A percentile compares a stretch with the other conserved stretches of the same genome.
These are phyloP conservation scores for Leccinellum luteum DNA, from an alignment of 768 basidiomycete species.

Conservation along the genomic window DNA sequence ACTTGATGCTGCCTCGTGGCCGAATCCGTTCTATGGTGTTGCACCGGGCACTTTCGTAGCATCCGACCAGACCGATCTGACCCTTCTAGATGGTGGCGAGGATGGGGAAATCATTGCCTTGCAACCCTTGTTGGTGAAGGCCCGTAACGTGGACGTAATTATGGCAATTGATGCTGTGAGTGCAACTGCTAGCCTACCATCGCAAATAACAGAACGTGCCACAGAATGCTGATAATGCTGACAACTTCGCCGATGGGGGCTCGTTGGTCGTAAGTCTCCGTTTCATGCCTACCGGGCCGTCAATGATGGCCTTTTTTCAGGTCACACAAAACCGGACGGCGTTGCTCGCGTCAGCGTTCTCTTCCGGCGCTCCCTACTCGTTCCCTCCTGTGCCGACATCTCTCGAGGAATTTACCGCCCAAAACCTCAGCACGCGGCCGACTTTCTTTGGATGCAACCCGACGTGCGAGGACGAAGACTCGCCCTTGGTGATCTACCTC, in stretches of 20 bases:
- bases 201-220: not conserved
- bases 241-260: slow-evolving; percentile 23
- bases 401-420: slow-evolving; percentile 32
- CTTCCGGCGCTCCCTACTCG: slow-evolving; percentile 25
- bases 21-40: slow-evolving; percentile 38
- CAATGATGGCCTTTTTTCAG: slow-evolving; percentile 5
- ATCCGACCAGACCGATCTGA: slow-evolving; percentile 30
- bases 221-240: not conserved
- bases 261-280: slow-evolving; percentile 24
- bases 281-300: not conserved
- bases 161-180: slow-evolving; percentile 46
- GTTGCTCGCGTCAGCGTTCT: slow-evolving; percentile 24
- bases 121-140: slow-evolving; percentile 47
- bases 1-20: slow-evolving; percentile 31
- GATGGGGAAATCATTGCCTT: slow-evolving; percentile 44
- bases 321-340: slow-evolving; percentile 38
- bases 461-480: too few relatives aligned
- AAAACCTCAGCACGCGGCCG: slow-evolving; percentile 8
- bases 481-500: too few relatives aligned
- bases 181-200: not conserved
- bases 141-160: slow-evolving; percentile 47
- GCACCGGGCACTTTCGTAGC: slow-evolving; percentile 35
- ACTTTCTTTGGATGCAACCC: too few relatives aligned
- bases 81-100: slow-evolving; percentile 41
- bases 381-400: slow-evolving; percentile 32